These are phyloP conservation scores for Xylariaceae sp. DNA, from an alignment of 2,329 filamentous ascomycete species.

Conservation along the genomic window DNA sequence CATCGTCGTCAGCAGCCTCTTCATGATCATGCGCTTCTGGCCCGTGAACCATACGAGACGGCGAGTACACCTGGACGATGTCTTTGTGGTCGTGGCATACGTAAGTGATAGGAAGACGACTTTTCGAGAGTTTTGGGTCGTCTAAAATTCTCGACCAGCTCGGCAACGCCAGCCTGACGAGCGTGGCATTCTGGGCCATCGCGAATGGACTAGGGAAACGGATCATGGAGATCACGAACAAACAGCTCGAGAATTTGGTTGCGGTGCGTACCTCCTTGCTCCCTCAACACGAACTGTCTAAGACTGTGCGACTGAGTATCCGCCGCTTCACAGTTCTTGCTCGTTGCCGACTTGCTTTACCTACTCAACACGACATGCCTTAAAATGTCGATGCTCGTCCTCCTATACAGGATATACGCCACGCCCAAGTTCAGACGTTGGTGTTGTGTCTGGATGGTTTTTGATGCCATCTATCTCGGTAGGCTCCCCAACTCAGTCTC, in stretches of 20 bases:
- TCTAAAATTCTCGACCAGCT: constrained; percentile 6
- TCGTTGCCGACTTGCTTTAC: constrained; percentile 29
- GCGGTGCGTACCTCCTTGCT: constrained; percentile 12
- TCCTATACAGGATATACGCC: constrained; percentile 31
- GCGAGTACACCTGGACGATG: constrained; percentile 22
- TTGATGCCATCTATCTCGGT: constrained; percentile 25
- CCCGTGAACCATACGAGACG: constrained; percentile 18
- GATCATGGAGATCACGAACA: constrained; percentile 9
- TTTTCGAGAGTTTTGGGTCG: no score
- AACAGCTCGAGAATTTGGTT: constrained; percentile 6
- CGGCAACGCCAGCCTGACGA: constrained; percentile 14
- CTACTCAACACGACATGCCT: constrained; percentile 27
- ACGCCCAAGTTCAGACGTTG: constrained; percentile 27
- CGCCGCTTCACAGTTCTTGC: constrained; percentile 9
- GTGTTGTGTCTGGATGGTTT: constrained; percentile 24
- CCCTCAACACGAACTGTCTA: background rate
- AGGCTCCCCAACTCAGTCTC: background rate
- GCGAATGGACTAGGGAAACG: constrained; percentile 25
- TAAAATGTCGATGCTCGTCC: constrained; percentile 32
- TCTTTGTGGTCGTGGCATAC: constrained; percentile 20
- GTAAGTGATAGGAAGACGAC: constrained; percentile 16
- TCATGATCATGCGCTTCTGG: constrained; percentile 25
- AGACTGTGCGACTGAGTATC: constrained; percentile 5
- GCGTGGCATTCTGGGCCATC: constrained; percentile 23
- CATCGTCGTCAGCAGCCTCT: constrained; percentile 10